Evolutionary conservation across 148 eudicot genomes (phyloP).

Genomic region (Tetragonia tetragonoides): DNA sequence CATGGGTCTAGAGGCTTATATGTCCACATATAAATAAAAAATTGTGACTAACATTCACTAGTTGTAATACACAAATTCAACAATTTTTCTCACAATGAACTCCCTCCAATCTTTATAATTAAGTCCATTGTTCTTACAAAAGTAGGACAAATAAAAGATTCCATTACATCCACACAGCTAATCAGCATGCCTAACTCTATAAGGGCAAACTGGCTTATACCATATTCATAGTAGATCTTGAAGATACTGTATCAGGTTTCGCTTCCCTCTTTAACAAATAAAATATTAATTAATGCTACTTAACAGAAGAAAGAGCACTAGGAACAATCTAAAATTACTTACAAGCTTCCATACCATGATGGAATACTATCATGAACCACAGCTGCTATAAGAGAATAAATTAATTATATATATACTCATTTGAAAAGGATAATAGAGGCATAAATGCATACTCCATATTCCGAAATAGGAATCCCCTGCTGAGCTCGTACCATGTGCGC

Average conservation of each 20-base stretch:
- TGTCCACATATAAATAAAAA: background rate
- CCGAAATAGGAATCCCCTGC: slow-evolving; percentile 89
- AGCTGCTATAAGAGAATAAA: background rate
- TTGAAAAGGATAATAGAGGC: background rate
- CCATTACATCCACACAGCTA: background rate
- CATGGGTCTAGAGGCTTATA: background rate
- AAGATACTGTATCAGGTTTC: background rate
- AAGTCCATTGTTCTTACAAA: background rate
- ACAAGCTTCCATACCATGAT: background rate
- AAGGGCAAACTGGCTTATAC: background rate
- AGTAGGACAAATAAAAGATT: background rate
- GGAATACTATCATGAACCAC: background rate
- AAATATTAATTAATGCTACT: background rate
- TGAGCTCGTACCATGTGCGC: slow-evolving; percentile 82
- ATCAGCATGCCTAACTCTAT: background rate
- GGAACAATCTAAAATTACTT: background rate
- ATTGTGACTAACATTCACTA: background rate
- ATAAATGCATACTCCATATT: slow-evolving; percentile 64
- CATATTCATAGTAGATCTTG: background rate
- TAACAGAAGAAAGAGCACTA: background rate
- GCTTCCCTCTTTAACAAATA: background rate
- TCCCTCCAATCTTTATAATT: background rate
- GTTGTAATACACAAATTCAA: background rate
- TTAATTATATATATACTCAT: background rate
- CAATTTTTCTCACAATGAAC: background rate